These are phyloP conservation scores for Cladosporium phlei DNA, from an alignment of 2,329 filamentous ascomycete species.

Conservation along the genomic window DNA sequence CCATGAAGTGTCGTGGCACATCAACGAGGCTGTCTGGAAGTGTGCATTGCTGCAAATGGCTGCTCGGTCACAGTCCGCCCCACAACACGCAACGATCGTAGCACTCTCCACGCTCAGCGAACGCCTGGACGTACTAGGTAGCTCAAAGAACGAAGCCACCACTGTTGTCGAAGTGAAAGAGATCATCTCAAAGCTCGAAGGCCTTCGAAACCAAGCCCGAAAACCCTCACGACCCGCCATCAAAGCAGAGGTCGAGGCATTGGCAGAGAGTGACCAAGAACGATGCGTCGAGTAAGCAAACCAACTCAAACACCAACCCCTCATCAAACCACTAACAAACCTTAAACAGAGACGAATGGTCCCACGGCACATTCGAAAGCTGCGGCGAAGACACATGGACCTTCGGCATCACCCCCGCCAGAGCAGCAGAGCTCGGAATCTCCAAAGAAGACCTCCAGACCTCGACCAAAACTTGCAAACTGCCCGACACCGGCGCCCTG, in stretches of 20 bases:
- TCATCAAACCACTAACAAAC: not conserved
- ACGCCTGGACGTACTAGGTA: not conserved
- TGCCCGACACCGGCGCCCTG: not conserved
- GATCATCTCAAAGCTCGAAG: not conserved
- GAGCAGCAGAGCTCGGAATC: not conserved
- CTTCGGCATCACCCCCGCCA: not conserved
- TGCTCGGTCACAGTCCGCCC: not conserved
- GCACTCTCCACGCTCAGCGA: not conserved
- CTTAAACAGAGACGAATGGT: slow-evolving; percentile 10
- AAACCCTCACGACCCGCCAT: not conserved
- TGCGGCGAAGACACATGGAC: slow-evolving; percentile 2
- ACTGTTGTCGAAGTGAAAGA: not conserved
- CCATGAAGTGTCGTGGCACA: not conserved
- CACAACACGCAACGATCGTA: not conserved
- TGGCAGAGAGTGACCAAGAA: not conserved
- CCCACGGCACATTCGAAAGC: slow-evolving; percentile 5
- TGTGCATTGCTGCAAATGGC: slow-evolving; percentile 5
- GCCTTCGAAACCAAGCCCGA: not conserved
- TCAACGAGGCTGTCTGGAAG: slow-evolving; percentile 1
- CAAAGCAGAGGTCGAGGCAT: not conserved
- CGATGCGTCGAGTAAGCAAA: not conserved
- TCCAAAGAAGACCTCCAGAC: not conserved
- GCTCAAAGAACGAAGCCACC: not conserved
- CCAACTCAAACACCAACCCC: no score
- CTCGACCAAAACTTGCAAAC: slow-evolving; percentile 4